Base-by-base conservation (phyloP, 2,329 filamentous ascomycete species). In the Zymoseptoria pseudotritici region DNA sequence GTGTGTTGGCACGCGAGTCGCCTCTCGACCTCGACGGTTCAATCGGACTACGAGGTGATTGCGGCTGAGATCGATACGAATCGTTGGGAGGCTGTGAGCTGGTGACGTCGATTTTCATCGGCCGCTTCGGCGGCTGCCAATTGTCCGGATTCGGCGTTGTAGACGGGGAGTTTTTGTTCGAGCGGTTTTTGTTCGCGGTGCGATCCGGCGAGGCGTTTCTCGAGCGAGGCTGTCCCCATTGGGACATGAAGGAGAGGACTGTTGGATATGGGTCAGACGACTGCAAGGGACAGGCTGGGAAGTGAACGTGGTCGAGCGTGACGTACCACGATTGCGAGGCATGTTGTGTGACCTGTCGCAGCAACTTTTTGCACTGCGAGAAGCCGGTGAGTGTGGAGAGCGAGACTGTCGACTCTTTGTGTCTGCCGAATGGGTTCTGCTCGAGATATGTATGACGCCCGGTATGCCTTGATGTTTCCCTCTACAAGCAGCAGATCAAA, bases 231-330 rank as follows among this genome's bases (percentile, higher is more conserved):
- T 76, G 68, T 70, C 87, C 88, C 79, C 89, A 86, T 77, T 87
- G 85, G 75, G 89, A 91, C 83, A 95, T 93, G 77, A 95, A 95
- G 69, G 90, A 95, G 69, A 91, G 81, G 59, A 96, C 91, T 95
- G 75, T 26, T 46, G 36, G 17, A 7, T 29, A 46, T n/a, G 5
- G 36, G 60, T 26, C 17, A 19, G 22, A 53, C 22, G 52, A 26
- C 20, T 26, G 52, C 29, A 56, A 58, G 53, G 57, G 46, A 52
- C 52, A 19, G 49, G 36, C 56, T 17, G 46, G n/a, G 54, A 60
- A 17, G 24, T 53, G 21, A 55, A 50, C 21, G 53, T 55, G 50
- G 22, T 42, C 49, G 21, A 55, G 31, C 21, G 53, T 55, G 50
- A 71, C 70, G 58, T 68, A 72, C 70, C 70, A 57, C 71, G 70